phyloP scores from a whole-genome alignment of 768 basidiomycete species.

The Boletus barrowsii region DNA sequence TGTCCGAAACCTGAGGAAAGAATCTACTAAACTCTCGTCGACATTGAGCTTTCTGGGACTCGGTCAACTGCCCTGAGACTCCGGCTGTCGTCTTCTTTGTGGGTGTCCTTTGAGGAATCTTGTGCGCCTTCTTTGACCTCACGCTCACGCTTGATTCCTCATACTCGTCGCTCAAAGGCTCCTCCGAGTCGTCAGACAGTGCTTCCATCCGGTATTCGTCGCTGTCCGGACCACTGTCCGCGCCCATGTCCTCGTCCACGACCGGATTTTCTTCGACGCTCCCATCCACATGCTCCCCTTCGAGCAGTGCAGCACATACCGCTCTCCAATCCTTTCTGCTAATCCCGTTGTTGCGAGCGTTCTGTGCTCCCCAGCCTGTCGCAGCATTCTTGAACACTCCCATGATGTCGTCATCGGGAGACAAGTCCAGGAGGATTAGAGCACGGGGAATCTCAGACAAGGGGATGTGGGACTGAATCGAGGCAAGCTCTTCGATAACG shows the following conservation, averaged over 20 bases:
- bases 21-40: constrained; percentile 67
- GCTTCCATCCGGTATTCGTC: constrained; percentile 27
- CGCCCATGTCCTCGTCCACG: constrained; percentile 13
- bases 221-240: constrained; percentile 31
- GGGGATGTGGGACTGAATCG: constrained; percentile 38
- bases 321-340: constrained; percentile 73
- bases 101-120: constrained; percentile 1
- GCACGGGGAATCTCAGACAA: constrained; percentile 59
- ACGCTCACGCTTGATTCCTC: constrained; percentile 12
- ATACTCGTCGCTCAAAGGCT: constrained; percentile 32
- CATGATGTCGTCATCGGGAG: constrained; percentile 71
- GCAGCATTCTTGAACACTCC: constrained; percentile 74
- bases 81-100: neutral
- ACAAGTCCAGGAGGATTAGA: constrained; percentile 60
- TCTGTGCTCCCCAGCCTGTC: constrained; percentile 56
- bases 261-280: constrained; percentile 12
- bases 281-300: constrained; percentile 33
- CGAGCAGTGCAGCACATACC: constrained; percentile 74
- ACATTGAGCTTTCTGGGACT: constrained; percentile 51
- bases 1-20: constrained; percentile 55
- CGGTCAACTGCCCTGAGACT: constrained; percentile 36
- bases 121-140: constrained; percentile 9
- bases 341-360: constrained; percentile 38
- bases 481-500: constrained; percentile 23
- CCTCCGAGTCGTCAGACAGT: constrained; percentile 23